phyloP scores from a whole-genome alignment of 441 rosid species.

The Euphorbia corollata region DNA sequence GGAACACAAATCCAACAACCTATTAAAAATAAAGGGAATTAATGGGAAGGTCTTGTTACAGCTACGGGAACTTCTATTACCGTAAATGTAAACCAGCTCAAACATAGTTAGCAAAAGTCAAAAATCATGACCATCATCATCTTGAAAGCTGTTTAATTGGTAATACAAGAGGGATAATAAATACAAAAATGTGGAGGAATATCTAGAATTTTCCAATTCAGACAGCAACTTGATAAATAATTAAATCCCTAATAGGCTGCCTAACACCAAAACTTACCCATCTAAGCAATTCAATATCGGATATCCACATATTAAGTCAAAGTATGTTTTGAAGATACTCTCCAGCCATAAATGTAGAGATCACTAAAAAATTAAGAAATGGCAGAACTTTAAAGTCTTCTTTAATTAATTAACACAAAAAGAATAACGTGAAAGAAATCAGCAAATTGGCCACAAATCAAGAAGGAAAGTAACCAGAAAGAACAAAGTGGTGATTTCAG shows the following conservation, averaged over 20 bases:
- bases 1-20: not conserved
- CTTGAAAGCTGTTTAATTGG: slow-evolving; percentile 14
- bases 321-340: not conserved
- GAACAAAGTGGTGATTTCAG: slow-evolving; percentile 1
- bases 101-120: slow-evolving; percentile 1
- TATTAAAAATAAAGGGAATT: not conserved
- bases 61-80: not conserved
- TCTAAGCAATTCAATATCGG: slow-evolving; percentile 17
- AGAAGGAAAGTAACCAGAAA: not conserved
- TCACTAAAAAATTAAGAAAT: not conserved
- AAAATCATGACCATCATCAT: slow-evolving; percentile 7
- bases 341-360: slow-evolving; percentile 5
- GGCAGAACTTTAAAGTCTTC: not conserved
- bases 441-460: not conserved
- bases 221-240: not conserved
- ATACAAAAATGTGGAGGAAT: slow-evolving; percentile 2
- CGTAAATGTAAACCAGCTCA: slow-evolving; percentile 2
- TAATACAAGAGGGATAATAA: slow-evolving; percentile 12
- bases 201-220: slow-evolving; percentile 12
- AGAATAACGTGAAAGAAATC: not conserved
- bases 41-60: not conserved
- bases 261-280: slow-evolving; percentile 14
- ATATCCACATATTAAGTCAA: not conserved
- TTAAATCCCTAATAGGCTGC: slow-evolving; percentile 1
- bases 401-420: not conserved